These are phyloP conservation scores for Westerdykella sp. DNA, from an alignment of 2,329 filamentous ascomycete genomes.

Conservation along the genomic window DNA sequence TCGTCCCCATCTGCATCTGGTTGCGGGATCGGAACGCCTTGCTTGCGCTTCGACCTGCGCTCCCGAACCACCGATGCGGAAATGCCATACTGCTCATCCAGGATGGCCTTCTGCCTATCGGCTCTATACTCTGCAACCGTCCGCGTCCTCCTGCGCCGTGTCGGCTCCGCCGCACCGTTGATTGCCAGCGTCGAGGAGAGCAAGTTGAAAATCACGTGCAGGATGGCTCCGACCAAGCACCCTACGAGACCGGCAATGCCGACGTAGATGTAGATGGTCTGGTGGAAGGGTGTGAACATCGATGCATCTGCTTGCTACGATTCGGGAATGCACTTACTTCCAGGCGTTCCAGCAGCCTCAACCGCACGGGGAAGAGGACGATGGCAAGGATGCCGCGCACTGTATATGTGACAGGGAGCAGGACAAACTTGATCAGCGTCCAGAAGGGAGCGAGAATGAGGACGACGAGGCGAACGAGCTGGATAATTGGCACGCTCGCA, in stretches of 20 bases:
- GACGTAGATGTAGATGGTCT: slow-evolving; percentile 53
- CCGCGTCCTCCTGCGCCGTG: slow-evolving; percentile 8
- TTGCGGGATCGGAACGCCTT: slow-evolving; percentile 53
- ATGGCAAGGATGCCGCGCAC: slow-evolving; percentile 38
- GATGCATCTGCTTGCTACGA: slow-evolving; percentile 11
- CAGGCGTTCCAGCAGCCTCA: slow-evolving; percentile 45
- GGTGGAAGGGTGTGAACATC: slow-evolving; percentile 15
- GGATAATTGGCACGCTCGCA: slow-evolving; percentile 35
- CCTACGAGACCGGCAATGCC: slow-evolving; percentile 63
- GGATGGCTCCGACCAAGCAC: slow-evolving; percentile 53
- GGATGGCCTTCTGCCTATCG: slow-evolving; percentile 19
- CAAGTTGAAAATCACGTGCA: slow-evolving; percentile 53
- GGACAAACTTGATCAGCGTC: slow-evolving; percentile 40
- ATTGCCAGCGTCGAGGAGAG: slow-evolving; percentile 48
- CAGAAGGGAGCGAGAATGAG: slow-evolving; percentile 45
- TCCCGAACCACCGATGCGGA: slow-evolving; percentile 15
- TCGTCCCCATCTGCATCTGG: slow-evolving; percentile 67
- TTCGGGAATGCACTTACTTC: slow-evolving; percentile 42
- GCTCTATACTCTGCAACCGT: slow-evolving; percentile 27
- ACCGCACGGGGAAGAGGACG: slow-evolving; percentile 44
- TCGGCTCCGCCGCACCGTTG: slow-evolving; percentile 16
- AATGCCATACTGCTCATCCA: slow-evolving; percentile 12
- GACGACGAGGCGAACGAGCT: slow-evolving; percentile 34
- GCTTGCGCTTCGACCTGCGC: slow-evolving; percentile 30
- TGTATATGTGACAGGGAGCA: slow-evolving; percentile 49